phyloP scores from a whole-genome alignment of 2,329 filamentous ascomycete genomes.

The Fusarium humuli region DNA sequence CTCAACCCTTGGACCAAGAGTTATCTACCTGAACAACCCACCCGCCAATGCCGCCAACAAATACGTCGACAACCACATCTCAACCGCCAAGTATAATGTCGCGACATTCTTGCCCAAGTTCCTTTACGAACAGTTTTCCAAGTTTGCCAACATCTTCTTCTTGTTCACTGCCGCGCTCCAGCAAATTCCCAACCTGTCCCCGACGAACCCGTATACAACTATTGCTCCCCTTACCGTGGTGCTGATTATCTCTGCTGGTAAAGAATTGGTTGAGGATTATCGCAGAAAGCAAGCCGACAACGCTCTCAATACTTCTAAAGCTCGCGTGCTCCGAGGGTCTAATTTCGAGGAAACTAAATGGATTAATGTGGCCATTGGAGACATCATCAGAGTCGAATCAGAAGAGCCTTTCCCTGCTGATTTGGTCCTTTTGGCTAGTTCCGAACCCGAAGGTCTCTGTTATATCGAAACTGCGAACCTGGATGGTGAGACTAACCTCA shows the following conservation, averaged over 20 bases:
- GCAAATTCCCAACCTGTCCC: constrained; percentile 94
- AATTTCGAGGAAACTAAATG: constrained; percentile 89
- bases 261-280: constrained; percentile 94
- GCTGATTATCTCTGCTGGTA: constrained; percentile 91
- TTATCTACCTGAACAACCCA: constrained; percentile 96
- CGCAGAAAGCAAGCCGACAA: constrained; percentile 89
- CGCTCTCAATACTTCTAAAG: constrained; percentile 87
- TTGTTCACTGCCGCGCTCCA: constrained; percentile 94
- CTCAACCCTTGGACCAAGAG: constrained; percentile 87
- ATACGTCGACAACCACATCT: constrained; percentile 96
- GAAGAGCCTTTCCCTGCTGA: constrained; percentile 97
- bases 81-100: constrained; percentile 96
- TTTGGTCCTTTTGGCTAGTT: constrained; percentile 90
- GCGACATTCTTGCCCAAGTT: constrained; percentile 96
- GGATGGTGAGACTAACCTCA: constrained; percentile 97
- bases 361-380: constrained; percentile 93
- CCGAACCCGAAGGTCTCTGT: constrained; percentile 95
- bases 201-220: constrained; percentile 95
- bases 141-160: constrained; percentile 99
- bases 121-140: constrained; percentile 97
- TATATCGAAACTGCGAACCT: constrained; percentile 99
- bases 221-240: constrained; percentile 94
- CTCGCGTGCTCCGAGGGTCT: constrained; percentile 84
- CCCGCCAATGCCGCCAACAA: constrained; percentile 90
- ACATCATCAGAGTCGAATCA: constrained; percentile 91